Evolutionary conservation across 441 rosid genomes (phyloP), one percentile per base, ranked within the genome.

Genomic region (Monsonia emarginata): DNA sequence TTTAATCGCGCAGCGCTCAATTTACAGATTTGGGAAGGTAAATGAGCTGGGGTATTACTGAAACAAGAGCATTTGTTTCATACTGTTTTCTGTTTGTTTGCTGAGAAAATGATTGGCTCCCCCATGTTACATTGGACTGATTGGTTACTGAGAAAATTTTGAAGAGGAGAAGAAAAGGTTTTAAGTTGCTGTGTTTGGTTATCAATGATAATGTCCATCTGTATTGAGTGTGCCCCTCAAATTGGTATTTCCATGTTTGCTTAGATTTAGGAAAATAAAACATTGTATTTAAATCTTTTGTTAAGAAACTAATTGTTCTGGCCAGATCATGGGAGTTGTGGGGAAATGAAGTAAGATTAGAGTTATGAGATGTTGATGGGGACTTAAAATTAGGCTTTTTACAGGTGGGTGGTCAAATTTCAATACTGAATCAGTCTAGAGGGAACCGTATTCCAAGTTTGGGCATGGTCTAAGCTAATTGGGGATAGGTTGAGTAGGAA

Each of bases 1-100:
- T 78, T 83, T 87, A 74, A 70, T 88, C 40, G 82, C 86, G 65
- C 83, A 93, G 76, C 86, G 96, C 21, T 81, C 95, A 68, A 88
- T 93, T 65, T 84, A 88, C 89, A 85, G 89, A 85, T 87, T 85
- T 66, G 98, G 97, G 68, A 92, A 81, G 86, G 98, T 87, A 68
- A 75, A 70, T 62, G 9, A 30, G 24, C 1, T 13, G 58, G 7
- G 25, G 22, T 3, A 31, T 31, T 31, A 31, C 36, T 31, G 22
- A 48, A 48, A 5, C 21, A 14, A 16, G 22, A n/a, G 52, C 5
- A 21, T 52, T 22, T 21, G 8, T 3, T 50, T 50, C 21, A 34
- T 14, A 32, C 36, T 10, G 9, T 27, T 25, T 46, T 65, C 14
- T 57, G 27, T 46, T 57, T 74, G 46, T 24, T 38, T 69, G 28